These are phyloP conservation scores for Tuber borchii DNA, from an alignment of 495 filamentous ascomycete genomes.

Conservation along the genomic window DNA sequence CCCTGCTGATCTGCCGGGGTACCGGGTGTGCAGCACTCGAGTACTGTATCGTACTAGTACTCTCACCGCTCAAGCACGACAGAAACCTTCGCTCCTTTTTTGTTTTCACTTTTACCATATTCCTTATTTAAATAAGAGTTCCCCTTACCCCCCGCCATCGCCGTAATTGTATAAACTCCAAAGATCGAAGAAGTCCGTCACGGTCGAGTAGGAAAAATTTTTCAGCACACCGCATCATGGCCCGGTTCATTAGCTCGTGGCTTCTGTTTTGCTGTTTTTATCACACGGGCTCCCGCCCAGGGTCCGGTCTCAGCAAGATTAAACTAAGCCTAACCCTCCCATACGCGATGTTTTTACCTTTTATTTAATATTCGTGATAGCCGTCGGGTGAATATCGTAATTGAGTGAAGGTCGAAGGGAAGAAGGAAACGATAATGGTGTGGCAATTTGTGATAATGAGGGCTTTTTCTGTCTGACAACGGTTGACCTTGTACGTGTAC, in stretches of 20 bases:
- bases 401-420: background rate
- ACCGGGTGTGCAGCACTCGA: background rate
- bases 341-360: background rate
- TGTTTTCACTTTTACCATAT: background rate
- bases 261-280: background rate
- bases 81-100: background rate
- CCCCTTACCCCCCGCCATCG: background rate
- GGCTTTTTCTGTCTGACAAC: background rate
- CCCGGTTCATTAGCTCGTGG: background rate
- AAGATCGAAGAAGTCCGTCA: background rate
- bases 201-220: background rate
- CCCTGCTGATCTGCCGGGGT: background rate
- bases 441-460: background rate
- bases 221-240: background rate
- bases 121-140: conserved; percentile 1
- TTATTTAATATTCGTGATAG: background rate
- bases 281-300: background rate
- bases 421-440: background rate
- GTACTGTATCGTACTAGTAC: background rate
- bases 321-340: background rate
- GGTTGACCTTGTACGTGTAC: background rate
- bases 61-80: background rate
- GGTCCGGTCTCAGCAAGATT: background rate
- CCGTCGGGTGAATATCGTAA: background rate
- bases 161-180: background rate